Evolutionary conservation across 371 early-diverging fungal species (phyloP).

Genomic region (Mortierella sp.): DNA sequence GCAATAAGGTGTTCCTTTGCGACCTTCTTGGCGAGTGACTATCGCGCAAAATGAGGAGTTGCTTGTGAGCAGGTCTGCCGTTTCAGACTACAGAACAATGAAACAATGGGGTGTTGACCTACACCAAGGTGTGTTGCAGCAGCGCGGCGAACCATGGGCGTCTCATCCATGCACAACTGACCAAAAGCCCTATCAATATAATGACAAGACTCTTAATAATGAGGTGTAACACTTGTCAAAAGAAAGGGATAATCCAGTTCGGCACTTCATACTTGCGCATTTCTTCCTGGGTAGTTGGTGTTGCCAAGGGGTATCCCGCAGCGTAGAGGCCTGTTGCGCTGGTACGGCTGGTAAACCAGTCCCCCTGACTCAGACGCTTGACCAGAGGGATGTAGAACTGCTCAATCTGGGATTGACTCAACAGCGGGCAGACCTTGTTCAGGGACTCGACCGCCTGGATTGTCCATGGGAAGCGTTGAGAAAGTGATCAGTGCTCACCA

Average conservation of each 20-base stretch:
- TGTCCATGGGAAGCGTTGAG: neutral
- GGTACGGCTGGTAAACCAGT: conserved; percentile 98
- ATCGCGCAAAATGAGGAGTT: too few relatives aligned
- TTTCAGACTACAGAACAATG: neutral
- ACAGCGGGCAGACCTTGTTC: conserved; percentile 76
- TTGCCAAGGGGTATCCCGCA: conserved; percentile 76
- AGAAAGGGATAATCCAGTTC: too few relatives aligned
- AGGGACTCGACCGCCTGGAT: conserved; percentile 92
- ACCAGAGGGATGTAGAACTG: conserved; percentile 90
- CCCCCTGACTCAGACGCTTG: conserved; percentile 89
- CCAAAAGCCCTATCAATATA: conserved; percentile 62
- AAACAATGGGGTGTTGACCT: conserved; percentile 23
- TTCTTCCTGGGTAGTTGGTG: conserved; percentile 83
- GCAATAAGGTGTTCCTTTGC: conserved; percentile 77
- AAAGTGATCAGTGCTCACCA: conserved; percentile 7
- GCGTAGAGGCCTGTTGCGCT: conserved; percentile 96
- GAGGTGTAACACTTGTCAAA: neutral
- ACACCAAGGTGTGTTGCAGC: conserved; percentile 91
- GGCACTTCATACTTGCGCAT: conserved; percentile 73
- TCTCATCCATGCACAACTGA: conserved; percentile 90
- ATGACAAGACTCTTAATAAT: neutral
- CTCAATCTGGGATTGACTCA: conserved; percentile 85
- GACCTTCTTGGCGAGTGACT: conserved; percentile 75
- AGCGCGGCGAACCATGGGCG: conserved; percentile 97
- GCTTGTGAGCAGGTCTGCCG: neutral